phyloP scores from a whole-genome alignment of 805 yeast genomes.

The Kuraishia capsulata region DNA sequence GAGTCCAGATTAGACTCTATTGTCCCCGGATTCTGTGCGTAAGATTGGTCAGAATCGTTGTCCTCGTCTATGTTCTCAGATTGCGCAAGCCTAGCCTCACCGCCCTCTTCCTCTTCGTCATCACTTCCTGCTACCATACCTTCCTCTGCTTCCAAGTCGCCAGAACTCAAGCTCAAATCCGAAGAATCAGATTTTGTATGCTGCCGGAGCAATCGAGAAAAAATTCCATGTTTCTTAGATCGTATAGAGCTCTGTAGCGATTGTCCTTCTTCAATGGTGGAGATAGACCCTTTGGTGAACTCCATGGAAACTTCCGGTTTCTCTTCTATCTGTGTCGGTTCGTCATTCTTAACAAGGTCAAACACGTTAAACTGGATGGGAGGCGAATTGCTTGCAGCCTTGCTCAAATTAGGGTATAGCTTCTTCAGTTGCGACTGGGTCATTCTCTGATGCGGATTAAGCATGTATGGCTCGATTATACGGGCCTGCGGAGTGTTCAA shows the following conservation, averaged over 20 bases:
- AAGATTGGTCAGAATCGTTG: slow-evolving; percentile 14
- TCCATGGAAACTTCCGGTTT: slow-evolving; percentile 1
- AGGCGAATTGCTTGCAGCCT: slow-evolving; percentile 8
- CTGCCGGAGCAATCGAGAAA: not conserved
- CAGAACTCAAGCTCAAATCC: slow-evolving; percentile 1
- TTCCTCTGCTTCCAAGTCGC: slow-evolving; percentile 8
- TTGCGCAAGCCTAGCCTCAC: slow-evolving; percentile 1
- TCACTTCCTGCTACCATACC: slow-evolving; percentile 6
- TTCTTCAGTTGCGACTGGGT: not conserved
- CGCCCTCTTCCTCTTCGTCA: slow-evolving; percentile 9
- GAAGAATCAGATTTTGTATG: not conserved
- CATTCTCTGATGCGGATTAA: not conserved
- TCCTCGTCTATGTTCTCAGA: slow-evolving; percentile 13
- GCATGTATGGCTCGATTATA: slow-evolving; percentile 1
- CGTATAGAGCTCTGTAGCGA: not conserved
- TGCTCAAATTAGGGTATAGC: slow-evolving; percentile 1
- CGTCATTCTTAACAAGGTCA: not conserved
- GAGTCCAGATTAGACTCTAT: slow-evolving; percentile 16
- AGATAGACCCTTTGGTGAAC: not conserved
- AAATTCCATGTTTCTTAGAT: not conserved
- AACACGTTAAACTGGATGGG: slow-evolving; percentile 19
- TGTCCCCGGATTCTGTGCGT: slow-evolving; percentile 20
- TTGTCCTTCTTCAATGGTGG: not conserved
- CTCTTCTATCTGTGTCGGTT: slow-evolving; percentile 4
- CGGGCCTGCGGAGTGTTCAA: not conserved